phyloP scores from a whole-genome alignment of 2,329 filamentous ascomycete species.

The Metarhizium guizhouense region DNA sequence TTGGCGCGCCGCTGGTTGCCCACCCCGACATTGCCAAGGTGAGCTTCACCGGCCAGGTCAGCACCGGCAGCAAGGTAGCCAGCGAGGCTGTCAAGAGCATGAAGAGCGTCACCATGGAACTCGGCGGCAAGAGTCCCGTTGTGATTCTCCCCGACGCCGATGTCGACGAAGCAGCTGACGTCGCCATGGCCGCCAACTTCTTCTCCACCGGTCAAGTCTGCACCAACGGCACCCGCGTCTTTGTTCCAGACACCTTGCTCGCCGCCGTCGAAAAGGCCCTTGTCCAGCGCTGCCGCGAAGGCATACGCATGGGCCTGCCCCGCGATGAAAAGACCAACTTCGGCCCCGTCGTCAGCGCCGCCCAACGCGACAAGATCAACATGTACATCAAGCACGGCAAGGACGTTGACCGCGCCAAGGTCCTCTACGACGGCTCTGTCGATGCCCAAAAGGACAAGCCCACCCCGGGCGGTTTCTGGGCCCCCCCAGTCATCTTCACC shows the following conservation, averaged over 20 bases:
- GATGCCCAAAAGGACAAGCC: conserved; percentile 43
- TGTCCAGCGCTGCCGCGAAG: conserved; percentile 42
- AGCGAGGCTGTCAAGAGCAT: conserved; percentile 65
- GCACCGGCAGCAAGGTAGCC: conserved; percentile 75
- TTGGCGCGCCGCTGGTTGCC: conserved; percentile 65
- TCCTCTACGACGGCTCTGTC: conserved; percentile 63
- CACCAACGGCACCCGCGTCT: conserved; percentile 85
- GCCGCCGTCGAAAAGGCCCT: conserved; percentile 58
- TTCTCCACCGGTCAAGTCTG: conserved; percentile 87
- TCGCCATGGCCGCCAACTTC: conserved; percentile 91
- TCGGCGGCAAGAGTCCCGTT: conserved; percentile 78
- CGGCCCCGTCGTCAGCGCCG: conserved; percentile 68
- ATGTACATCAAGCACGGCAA: conserved; percentile 69
- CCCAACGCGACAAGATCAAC: conserved; percentile 70
- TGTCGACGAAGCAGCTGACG: conserved; percentile 71
- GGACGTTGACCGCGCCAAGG: conserved; percentile 60
- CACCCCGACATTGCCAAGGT: conserved; percentile 74
- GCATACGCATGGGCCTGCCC: conserved; percentile 68
- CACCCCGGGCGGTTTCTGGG: conserved; percentile 64
- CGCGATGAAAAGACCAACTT: conserved; percentile 70
- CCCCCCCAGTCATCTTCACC: conserved; percentile 76
- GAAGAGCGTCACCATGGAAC: conserved; percentile 90
- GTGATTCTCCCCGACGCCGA: conserved; percentile 74
- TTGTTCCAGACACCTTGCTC: conserved; percentile 61
- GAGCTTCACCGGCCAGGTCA: conserved; percentile 81